phyloP scores from a whole-genome alignment of 148 eudicot species.

The Arctostaphylos glauca region DNA sequence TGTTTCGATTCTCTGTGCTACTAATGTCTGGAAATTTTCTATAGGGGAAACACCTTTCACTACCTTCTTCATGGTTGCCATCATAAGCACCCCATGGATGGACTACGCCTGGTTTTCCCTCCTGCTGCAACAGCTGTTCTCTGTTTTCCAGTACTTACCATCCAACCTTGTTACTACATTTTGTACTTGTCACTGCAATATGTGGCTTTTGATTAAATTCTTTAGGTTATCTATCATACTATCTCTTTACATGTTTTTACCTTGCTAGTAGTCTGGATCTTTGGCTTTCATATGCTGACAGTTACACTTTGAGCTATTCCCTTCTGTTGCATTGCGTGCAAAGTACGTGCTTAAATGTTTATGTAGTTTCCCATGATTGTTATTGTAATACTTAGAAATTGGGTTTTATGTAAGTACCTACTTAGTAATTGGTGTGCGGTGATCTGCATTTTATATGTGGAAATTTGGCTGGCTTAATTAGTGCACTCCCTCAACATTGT shows the following conservation, averaged over 20 bases:
- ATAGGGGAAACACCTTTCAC: slow-evolving; percentile 76
- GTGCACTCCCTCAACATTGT: not conserved
- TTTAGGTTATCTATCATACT: not conserved
- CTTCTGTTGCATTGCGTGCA: not conserved
- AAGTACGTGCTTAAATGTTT: not conserved
- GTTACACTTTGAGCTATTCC: not conserved
- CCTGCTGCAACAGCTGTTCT: slow-evolving; percentile 86
- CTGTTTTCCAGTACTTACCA: slow-evolving; percentile 55
- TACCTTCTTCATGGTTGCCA: slow-evolving; percentile 98
- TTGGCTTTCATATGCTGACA: not conserved
- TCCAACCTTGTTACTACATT: not conserved
- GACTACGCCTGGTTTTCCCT: slow-evolving; percentile 91
- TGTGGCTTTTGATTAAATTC: not conserved
- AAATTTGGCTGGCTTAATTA: not conserved
- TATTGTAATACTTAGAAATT: not conserved
- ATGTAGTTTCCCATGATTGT: not conserved
- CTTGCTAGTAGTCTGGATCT: not conserved
- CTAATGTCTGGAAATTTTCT: not conserved
- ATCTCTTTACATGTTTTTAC: not conserved
- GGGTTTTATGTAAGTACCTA: not conserved
- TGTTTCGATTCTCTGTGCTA: not conserved
- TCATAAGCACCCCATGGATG: slow-evolving; percentile 98
- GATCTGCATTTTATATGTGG: too few species aligned
- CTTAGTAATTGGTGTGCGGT: not conserved
- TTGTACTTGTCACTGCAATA: too few species aligned